Conservation (phyloP, 106 monocot genomes). For the Dendrobium catenatum region DNA sequence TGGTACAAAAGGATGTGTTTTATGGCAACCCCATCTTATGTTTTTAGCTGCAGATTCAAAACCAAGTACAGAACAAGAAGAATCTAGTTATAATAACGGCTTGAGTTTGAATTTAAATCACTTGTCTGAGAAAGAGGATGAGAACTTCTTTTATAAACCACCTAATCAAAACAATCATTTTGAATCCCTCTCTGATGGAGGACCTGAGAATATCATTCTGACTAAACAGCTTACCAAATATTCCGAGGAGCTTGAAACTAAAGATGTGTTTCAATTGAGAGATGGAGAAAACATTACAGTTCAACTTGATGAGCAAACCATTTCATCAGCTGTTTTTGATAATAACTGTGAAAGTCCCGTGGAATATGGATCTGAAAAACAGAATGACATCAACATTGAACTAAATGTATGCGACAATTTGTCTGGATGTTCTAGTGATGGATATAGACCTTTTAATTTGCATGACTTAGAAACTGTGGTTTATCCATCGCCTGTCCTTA, state of each 20-base stretch:
- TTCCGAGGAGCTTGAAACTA: neutral
- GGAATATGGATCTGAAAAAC: neutral
- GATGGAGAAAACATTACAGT: neutral
- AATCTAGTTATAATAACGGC: neutral
- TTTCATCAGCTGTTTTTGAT: neutral
- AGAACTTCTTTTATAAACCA: neutral
- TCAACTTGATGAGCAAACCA: neutral
- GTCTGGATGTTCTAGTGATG: neutral
- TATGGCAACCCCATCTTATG: neutral
- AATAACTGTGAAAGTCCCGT: neutral
- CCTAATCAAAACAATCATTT: neutral
- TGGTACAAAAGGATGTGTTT: neutral
- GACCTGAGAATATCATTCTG: neutral
- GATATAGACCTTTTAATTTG: slow-evolving; percentile 1
- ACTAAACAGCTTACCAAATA: neutral
- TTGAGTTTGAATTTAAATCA: neutral
- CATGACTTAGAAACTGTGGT: neutral
- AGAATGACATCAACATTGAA: neutral
- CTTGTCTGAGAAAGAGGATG: slow-evolving; percentile 2
- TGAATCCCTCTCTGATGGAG: neutral
- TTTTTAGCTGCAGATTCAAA: neutral
- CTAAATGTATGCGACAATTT: neutral
- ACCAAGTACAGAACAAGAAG: neutral
- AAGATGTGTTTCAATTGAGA: neutral
- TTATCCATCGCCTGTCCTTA: neutral